Percentiles rank a stretch among this genome's conserved stretches.
Conservation (phyloP, 345 rosid genomes). For the Excoecaria cochinchinensis region DNA sequence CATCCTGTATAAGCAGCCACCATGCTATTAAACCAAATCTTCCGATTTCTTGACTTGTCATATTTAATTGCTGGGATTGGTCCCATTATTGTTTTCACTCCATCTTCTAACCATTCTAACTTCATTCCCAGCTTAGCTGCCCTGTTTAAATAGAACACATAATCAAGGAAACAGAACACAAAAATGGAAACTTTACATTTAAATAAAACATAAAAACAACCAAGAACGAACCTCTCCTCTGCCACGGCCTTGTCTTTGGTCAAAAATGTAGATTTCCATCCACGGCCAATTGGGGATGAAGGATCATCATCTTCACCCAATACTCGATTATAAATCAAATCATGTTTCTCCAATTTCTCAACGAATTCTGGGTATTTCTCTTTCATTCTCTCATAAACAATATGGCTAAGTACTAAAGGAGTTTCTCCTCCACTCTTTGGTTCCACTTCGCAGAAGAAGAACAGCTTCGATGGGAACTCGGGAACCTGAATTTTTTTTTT, state of each 20-base stretch:
- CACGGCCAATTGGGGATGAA: constrained; percentile 86
- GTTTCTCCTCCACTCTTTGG: constrained; percentile 90
- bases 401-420: constrained; percentile 79
- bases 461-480: constrained; percentile 83
- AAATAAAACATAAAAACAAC: neutral
- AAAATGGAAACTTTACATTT: neutral
- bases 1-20: constrained; percentile 89
- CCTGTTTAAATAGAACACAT: constrained; percentile 32
- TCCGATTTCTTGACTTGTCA: constrained; percentile 61
- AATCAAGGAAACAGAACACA: neutral
- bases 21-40: constrained; percentile 93
- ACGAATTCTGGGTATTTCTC: constrained; percentile 69
- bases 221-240: constrained; percentile 53
- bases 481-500: constrained; percentile 52
- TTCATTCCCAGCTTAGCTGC: constrained; percentile 78
- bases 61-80: constrained; percentile 77
- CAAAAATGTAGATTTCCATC: constrained; percentile 92
- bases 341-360: constrained; percentile 59
- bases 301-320: constrained; percentile 79
- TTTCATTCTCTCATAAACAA: constrained; percentile 76
- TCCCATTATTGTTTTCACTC: constrained; percentile 76
- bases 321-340: constrained; percentile 63
- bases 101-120: constrained; percentile 74
- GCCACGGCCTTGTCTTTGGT: constrained; percentile 69
- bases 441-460: constrained; percentile 88